These are phyloP conservation scores for Polygonum maritimum DNA, from an alignment of 148 eudicot genomes.

Conservation along the genomic window DNA sequence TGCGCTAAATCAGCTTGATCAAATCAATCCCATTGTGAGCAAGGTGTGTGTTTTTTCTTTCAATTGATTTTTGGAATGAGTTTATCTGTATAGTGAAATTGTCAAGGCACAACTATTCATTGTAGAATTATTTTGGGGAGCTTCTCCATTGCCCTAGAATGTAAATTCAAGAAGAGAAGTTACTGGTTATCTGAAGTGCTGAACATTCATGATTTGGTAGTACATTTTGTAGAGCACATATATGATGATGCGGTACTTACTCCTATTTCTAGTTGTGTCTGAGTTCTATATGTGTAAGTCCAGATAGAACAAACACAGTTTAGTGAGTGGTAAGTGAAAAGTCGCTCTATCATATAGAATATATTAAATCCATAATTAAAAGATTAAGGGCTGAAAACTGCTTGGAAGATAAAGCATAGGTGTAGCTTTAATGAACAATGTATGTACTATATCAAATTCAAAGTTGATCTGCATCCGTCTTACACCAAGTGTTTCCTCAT, in stretches of 20 bases:
- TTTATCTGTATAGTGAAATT: background rate
- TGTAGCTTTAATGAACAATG: background rate
- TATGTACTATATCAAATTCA: background rate
- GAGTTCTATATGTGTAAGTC: background rate
- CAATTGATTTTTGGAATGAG: background rate
- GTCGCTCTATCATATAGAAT: background rate
- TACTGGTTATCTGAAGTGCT: background rate
- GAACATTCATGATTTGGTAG: background rate
- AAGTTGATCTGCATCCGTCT: background rate
- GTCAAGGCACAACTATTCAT: background rate
- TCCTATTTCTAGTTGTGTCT: background rate
- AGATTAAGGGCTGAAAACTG: background rate
- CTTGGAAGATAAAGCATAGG: background rate
- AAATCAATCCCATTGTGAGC: slow-evolving; percentile 58
- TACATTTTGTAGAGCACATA: background rate
- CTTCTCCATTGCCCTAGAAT: background rate
- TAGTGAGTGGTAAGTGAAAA: background rate
- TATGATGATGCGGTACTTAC: background rate
- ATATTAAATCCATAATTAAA: too few relatives aligned
- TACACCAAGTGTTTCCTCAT: too few relatives aligned
- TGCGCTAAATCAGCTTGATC: slow-evolving; percentile 65
- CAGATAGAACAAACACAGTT: background rate
- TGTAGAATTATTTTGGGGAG: background rate
- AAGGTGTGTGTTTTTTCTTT: slow-evolving; percentile 36
- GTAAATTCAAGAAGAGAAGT: background rate